Conservation (phyloP, 2,329 filamentous ascomycete species). For the Ciborinia camelliae region DNA sequence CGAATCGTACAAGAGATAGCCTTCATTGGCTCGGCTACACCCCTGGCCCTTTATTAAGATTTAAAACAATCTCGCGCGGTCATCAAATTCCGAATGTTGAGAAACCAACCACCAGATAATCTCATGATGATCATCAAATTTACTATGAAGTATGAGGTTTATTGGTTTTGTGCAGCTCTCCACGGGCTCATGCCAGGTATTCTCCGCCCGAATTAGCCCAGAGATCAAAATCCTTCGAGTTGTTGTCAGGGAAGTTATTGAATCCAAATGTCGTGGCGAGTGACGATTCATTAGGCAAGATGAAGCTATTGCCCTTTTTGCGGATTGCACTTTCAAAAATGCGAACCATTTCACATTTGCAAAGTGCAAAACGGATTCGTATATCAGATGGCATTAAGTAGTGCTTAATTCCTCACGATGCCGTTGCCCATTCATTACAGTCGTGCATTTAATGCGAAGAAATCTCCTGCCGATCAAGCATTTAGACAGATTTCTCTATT, state of each 20-base stretch:
- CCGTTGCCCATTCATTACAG: neutral
- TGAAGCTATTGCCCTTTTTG: slow-evolving; percentile 1
- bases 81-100: neutral
- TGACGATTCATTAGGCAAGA: slow-evolving; percentile 12
- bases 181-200: neutral
- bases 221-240: neutral
- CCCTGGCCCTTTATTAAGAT: neutral
- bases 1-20: neutral
- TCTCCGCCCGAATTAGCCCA: neutral
- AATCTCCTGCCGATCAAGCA: neutral
- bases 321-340: slow-evolving; percentile 10
- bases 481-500: neutral
- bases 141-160: neutral
- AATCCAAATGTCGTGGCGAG: neutral
- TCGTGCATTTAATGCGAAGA: neutral
- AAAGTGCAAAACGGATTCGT: neutral
- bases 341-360: slow-evolving; percentile 16
- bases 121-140: neutral
- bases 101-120: neutral
- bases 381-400: neutral
- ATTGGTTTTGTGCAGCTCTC: neutral
- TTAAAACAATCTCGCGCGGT: neutral
- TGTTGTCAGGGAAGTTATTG: neutral
- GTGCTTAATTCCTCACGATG: neutral
- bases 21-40: neutral